phyloP scores from a whole-genome alignment of 2,329 filamentous ascomycete species.

The Aspergillus floridensis region DNA sequence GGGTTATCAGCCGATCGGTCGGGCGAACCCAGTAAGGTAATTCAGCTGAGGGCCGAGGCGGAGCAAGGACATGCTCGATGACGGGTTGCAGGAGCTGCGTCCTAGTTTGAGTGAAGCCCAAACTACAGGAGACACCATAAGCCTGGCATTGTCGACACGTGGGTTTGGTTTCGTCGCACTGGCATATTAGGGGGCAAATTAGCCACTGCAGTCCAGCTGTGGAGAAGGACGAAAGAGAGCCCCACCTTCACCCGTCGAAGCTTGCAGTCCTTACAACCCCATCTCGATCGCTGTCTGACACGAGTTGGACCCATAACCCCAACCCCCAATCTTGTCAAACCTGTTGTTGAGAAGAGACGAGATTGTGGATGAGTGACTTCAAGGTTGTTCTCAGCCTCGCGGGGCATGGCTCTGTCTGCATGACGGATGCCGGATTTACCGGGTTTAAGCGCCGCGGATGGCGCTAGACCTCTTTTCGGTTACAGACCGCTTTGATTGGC shows the following conservation, averaged over 20 bases:
- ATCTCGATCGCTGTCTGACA: background rate
- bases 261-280: background rate
- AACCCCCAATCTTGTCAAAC: background rate
- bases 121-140: background rate
- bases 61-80: background rate
- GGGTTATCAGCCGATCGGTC: background rate
- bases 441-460: background rate
- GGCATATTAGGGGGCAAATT: background rate
- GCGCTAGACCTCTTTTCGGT: background rate
- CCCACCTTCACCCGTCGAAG: constrained; percentile 1
- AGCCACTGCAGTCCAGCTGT: background rate
- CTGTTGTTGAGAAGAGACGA: too few species aligned
- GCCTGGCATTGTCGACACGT: background rate
- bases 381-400: background rate
- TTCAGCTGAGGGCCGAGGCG: background rate
- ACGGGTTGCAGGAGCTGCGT: background rate
- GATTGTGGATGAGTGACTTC: background rate
- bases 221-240: background rate
- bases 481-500: background rate
- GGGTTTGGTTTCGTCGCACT: background rate
- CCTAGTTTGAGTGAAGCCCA: background rate
- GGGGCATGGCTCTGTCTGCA: background rate
- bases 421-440: background rate
- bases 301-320: background rate
- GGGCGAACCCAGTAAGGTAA: background rate